Evolutionary conservation across 495 filamentous ascomycete genomes (phyloP), one percentile per base, ranked within the genome.

Genomic region (Xylaria flabelliformis): DNA sequence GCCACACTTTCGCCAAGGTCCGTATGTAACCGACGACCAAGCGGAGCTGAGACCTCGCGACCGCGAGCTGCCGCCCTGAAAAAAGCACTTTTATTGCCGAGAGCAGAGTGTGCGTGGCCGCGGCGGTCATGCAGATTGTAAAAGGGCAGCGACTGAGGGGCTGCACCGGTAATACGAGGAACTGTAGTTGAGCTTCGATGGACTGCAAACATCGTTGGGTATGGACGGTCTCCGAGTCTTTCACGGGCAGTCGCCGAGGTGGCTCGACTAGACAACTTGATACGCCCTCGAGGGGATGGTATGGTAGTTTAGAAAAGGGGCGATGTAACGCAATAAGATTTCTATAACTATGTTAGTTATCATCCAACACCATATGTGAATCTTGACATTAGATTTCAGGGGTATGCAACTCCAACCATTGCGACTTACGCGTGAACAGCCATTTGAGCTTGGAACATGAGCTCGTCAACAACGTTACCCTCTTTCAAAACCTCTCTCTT

Each of bases 401-500:
- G n/a, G 8, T 10, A 29, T 12, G 53, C 17, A 56, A 17, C 26
- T 26, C 17, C 24, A 4, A 13, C 10, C 26, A 2, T 29, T 24
- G 58, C 5, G 36, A 70, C 74, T 77, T 42, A 78, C 71, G 82
- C 84, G 77, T 90, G 86, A 17, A 90, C 80, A 26, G 90, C 83
- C 88, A 91, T 90, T 46, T 88, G 89, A 15, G 91, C 90, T 76
- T 92, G 91, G 81, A 93, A 92, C 77, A 93, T 86, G 76, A 93
- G 86, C 77, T 93, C 89, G 70, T 93, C 91, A 9, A 91, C 85
- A 15, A 86, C 82, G 15, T 83, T 80, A 58, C 88, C 86, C 26
- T 86, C 81, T 5, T 87, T 84, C 46, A 92, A 75, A 7, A 91
- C 83, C 62, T 89, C 86, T 29, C 83, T 83, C 77, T 92, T 92